Evolutionary conservation across 495 filamentous ascomycete genomes (phyloP).

Genomic region (Aspergillus incahuasiensis): DNA sequence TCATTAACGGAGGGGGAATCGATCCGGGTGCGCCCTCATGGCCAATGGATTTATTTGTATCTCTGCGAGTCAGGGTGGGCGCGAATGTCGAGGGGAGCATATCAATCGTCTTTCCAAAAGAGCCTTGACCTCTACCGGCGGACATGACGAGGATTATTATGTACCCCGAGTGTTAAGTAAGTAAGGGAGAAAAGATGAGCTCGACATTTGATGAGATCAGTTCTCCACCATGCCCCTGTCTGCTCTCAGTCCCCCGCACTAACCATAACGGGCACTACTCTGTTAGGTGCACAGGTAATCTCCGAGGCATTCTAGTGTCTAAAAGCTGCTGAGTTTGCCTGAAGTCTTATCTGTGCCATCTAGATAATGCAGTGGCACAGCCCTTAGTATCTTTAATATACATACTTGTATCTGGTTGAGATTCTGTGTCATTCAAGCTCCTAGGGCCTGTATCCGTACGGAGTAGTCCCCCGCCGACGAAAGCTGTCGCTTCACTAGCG

Average conservation of each 20-base stretch:
- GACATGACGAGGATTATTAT: not conserved
- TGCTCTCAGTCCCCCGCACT: too few relatives aligned
- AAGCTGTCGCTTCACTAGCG: not conserved
- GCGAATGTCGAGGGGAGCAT: conserved; percentile 40
- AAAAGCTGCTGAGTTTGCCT: too few relatives aligned
- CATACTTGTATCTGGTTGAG: too few relatives aligned
- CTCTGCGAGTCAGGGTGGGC: conserved; percentile 33
- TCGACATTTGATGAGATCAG: not conserved
- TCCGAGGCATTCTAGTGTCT: too few relatives aligned
- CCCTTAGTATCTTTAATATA: too few relatives aligned
- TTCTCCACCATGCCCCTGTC: conserved; percentile 8
- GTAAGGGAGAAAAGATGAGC: too few relatives aligned
- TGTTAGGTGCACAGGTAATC: too few relatives aligned
- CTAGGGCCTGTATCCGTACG: too few relatives aligned
- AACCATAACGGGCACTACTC: not conserved
- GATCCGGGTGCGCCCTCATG: conserved; percentile 25
- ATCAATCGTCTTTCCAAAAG: not conserved
- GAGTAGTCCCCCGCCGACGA: not conserved
- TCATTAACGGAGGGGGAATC: conserved; percentile 27
- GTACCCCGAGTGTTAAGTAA: too few relatives aligned
- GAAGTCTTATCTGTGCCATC: too few relatives aligned
- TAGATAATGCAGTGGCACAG: too few relatives aligned
- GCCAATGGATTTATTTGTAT: conserved; percentile 35
- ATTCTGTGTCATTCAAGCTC: too few relatives aligned
- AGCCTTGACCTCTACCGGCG: not conserved